Evolutionary conservation across 768 basidiomycete species (phyloP).

Genomic region (Boletellus emodensis): DNA sequence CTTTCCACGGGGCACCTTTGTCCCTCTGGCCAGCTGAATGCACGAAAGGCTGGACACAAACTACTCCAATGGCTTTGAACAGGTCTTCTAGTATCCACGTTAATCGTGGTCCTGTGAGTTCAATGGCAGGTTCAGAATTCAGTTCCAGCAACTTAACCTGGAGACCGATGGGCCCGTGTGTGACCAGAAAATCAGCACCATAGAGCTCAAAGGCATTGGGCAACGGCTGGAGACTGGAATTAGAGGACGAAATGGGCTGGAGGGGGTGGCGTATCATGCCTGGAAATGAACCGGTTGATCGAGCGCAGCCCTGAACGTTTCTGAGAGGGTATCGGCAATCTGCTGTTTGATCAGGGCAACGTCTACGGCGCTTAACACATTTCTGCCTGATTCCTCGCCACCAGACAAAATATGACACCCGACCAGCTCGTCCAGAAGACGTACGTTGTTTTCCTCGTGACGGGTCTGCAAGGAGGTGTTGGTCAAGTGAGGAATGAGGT

Average conservation of each 20-base stretch:
- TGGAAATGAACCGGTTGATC: slow-evolving; percentile 84
- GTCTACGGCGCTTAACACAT: slow-evolving; percentile 29
- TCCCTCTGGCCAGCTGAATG: slow-evolving; percentile 2
- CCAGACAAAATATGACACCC: slow-evolving; percentile 54
- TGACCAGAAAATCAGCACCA: slow-evolving; percentile 88
- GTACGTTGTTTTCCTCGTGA: slow-evolving; percentile 64
- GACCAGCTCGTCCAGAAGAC: slow-evolving; percentile 74
- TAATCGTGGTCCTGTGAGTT: slow-evolving; percentile 81
- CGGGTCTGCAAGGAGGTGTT: slow-evolving; percentile 85
- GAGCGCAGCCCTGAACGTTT: slow-evolving; percentile 82
- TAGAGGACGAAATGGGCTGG: neutral
- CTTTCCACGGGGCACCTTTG: slow-evolving; percentile 36
- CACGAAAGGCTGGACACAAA: slow-evolving; percentile 66
- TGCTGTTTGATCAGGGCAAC: slow-evolving; percentile 53
- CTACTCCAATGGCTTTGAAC: slow-evolving; percentile 64
- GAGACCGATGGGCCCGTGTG: slow-evolving; percentile 39
- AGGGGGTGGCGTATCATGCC: slow-evolving; percentile 35
- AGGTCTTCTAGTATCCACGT: slow-evolving; percentile 78
- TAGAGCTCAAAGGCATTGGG: slow-evolving; percentile 95
- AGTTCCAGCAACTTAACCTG: slow-evolving; percentile 81
- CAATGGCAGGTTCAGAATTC: slow-evolving; percentile 95
- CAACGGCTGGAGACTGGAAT: slow-evolving; percentile 48
- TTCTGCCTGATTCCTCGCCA: slow-evolving; percentile 20
- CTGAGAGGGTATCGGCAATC: slow-evolving; percentile 63
- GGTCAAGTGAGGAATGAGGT: slow-evolving; percentile 74